A percentile compares a stretch with the other conserved stretches of the same genome.
These are phyloP conservation scores for Cruciata laevipes DNA, from an alignment of 257 asterid species.

Conservation along the genomic window DNA sequence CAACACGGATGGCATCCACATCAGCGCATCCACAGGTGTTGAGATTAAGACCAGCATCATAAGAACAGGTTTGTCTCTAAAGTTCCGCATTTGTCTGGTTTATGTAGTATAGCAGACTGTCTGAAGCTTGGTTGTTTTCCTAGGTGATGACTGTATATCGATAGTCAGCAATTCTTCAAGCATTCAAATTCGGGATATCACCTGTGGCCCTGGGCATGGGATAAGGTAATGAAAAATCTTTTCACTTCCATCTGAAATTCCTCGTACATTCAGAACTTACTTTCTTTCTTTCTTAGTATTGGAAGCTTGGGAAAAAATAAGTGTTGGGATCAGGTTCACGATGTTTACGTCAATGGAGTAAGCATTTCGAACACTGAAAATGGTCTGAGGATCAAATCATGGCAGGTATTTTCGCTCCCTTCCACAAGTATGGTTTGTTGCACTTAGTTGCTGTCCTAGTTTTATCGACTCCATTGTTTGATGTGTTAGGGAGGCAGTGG, in stretches of 20 bases:
- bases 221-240: conserved; percentile 50
- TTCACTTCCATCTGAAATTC: neutral
- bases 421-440: neutral
- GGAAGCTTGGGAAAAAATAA: conserved; percentile 77
- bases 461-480: neutral
- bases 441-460: neutral
- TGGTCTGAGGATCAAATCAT: conserved; percentile 84
- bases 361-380: conserved; percentile 41
- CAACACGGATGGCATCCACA: conserved; percentile 84
- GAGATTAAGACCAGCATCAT: conserved; percentile 36
- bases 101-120: neutral
- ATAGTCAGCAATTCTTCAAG: conserved; percentile 70
- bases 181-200: conserved; percentile 37
- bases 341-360: conserved; percentile 51
- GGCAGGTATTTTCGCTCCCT: conserved; percentile 51
- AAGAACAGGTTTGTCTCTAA: conserved; percentile 47
- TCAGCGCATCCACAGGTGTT: conserved; percentile 53
- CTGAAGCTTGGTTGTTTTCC: neutral
- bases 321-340: conserved; percentile 43
- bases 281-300: conserved; percentile 44
- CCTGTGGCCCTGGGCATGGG: conserved; percentile 76
- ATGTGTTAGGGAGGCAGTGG: conserved; percentile 81
- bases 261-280: neutral
- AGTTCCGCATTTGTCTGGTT: neutral
- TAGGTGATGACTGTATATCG: conserved; percentile 95